These are phyloP conservation scores for Claviceps digitariae DNA, from an alignment of 2,329 filamentous ascomycete species.

Conservation along the genomic window DNA sequence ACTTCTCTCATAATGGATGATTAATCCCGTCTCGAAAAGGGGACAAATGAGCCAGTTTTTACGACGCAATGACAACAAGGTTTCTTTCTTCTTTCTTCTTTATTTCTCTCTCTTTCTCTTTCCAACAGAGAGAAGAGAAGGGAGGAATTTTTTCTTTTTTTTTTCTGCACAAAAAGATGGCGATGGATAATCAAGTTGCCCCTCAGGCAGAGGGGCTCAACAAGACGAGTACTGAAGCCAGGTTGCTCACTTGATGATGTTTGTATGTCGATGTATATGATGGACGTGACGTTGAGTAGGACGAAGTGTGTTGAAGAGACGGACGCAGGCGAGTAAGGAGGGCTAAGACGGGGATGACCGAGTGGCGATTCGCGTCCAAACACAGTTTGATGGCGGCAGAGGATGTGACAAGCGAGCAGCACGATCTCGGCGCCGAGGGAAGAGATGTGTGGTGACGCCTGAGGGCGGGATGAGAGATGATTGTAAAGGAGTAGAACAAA, in stretches of 20 bases:
- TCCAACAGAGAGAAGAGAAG: too few species aligned
- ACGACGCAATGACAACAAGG: background rate
- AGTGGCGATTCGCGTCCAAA: slow-evolving; percentile 6
- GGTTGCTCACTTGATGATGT: background rate
- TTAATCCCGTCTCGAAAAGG: slow-evolving; percentile 4
- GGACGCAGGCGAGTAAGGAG: background rate
- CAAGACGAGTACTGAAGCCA: slow-evolving; percentile 2
- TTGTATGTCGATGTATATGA: background rate
- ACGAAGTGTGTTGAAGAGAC: background rate
- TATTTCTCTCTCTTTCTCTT: background rate
- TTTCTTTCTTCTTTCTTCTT: background rate
- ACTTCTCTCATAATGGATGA: slow-evolving; percentile 83
- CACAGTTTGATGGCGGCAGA: background rate
- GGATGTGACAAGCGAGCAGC: background rate
- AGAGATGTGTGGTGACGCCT: slow-evolving; percentile 3
- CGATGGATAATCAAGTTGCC: slow-evolving; percentile 3
- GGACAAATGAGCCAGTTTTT: background rate
- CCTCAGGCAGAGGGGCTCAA: slow-evolving; percentile 7
- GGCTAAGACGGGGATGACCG: slow-evolving; percentile 4
- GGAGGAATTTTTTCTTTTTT: background rate
- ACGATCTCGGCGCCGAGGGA: background rate
- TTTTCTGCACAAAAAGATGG: background rate
- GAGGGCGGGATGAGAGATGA: slow-evolving; percentile 3
- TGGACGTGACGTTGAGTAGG: background rate
- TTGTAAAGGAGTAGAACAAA: slow-evolving; percentile 6